These are phyloP conservation scores for Sugiyamaella paludigena DNA, from an alignment of 1,139 yeast genomes.

Conservation along the genomic window DNA sequence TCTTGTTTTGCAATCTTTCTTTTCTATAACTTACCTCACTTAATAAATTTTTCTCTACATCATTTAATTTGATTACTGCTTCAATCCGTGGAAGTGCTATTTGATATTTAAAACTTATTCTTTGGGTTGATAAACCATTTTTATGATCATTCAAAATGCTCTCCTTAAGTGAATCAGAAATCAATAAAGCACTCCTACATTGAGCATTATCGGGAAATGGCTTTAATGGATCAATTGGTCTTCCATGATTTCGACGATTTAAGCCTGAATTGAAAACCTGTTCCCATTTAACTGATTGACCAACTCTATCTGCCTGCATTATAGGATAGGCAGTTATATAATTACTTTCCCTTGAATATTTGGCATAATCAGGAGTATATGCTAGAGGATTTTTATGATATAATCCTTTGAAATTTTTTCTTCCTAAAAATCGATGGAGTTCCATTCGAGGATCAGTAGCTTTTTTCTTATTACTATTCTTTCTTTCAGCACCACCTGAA, in stretches of 20 bases:
- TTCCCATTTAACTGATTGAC: constrained; percentile 24
- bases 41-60: constrained; percentile 61
- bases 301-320: constrained; percentile 33
- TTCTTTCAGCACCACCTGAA: not conserved
- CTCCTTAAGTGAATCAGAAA: constrained; percentile 57
- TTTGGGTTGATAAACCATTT: constrained; percentile 59
- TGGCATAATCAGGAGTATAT: constrained; percentile 42
- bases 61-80: constrained; percentile 68
- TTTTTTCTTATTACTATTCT: constrained; percentile 2
- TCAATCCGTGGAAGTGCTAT: constrained; percentile 82
- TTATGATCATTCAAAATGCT: constrained; percentile 58
- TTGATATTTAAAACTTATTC: constrained; percentile 76
- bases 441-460: constrained; percentile 21
- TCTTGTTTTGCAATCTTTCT: not conserved
- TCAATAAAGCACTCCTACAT: constrained; percentile 63
- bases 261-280: constrained; percentile 23
- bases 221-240: constrained; percentile 10
- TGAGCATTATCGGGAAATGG: constrained; percentile 80
- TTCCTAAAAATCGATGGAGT: constrained; percentile 61
- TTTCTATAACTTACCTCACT: constrained; percentile 53
- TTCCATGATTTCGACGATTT: constrained; percentile 11
- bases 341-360: constrained; percentile 62
- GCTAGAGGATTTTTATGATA: constrained; percentile 77
- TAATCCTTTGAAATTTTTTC: constrained; percentile 79
- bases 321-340: constrained; percentile 60